These are phyloP conservation scores for Bacterosira constricta DNA, from an alignment of 108 stramenopile genomes.

Conservation along the genomic window DNA sequence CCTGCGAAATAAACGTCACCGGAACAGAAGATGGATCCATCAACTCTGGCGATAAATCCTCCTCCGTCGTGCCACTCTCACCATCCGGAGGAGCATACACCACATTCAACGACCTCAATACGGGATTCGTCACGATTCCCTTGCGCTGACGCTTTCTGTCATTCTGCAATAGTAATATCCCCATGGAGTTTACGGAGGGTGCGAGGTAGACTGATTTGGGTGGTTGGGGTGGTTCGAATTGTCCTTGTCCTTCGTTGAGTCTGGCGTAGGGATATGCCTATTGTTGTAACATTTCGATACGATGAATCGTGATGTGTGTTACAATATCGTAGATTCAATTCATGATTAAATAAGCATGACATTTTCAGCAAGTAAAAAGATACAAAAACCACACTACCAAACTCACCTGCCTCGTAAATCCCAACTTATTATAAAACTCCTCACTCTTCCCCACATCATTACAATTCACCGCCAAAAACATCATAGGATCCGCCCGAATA, in stretches of 20 bases:
- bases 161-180: constrained; percentile 67
- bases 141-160: constrained; percentile 52
- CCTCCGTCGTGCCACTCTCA: constrained; percentile 1
- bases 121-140: constrained; percentile 59
- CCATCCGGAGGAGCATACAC: constrained; percentile 69
- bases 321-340: no score
- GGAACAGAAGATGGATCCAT: constrained; percentile 68
- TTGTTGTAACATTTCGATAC: no score
- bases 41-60: constrained; percentile 19
- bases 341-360: no score
- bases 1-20: constrained; percentile 52
- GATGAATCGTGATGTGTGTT: no score
- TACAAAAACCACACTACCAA: background rate
- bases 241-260: constrained; percentile 71
- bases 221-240: constrained; percentile 87
- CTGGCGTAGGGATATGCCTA: constrained; percentile 80
- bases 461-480: constrained; percentile 86
- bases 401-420: constrained; percentile 67
- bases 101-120: constrained; percentile 65
- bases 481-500: constrained; percentile 81
- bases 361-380: no score
- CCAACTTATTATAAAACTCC: constrained; percentile 73
- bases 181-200: constrained; percentile 82
- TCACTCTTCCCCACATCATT: constrained; percentile 60
- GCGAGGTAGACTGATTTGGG: constrained; percentile 72